These are phyloP conservation scores for Pseudotsuga menziesii DNA, from an alignment of 75 land plant genomes.

Conservation along the genomic window DNA sequence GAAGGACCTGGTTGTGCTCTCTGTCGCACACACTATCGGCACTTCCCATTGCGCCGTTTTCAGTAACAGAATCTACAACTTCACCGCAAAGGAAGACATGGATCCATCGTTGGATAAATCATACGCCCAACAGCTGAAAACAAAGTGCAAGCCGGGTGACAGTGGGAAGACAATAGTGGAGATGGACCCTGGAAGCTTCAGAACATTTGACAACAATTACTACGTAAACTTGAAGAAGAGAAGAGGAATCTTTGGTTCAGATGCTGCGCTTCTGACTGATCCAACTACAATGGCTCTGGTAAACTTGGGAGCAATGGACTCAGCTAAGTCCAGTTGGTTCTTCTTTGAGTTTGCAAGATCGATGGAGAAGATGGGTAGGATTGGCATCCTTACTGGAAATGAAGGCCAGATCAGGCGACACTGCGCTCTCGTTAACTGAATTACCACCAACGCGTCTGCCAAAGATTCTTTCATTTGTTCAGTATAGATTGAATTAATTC, in stretches of 20 bases:
- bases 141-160: conserved; percentile 24
- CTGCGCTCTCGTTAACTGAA: conserved; percentile 25
- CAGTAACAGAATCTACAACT: too few species aligned
- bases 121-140: conserved; percentile 15
- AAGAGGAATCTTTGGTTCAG: conserved; percentile 61
- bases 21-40: conserved; percentile 69
- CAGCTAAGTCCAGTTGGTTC: conserved; percentile 15
- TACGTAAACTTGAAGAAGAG: conserved; percentile 40
- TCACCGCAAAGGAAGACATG: too few species aligned
- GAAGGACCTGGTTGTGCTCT: conserved; percentile 32
- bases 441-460: conserved; percentile 6
- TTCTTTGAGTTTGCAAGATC: conserved; percentile 46
- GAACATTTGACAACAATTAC: conserved; percentile 55
- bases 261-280: conserved; percentile 41
- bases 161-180: conserved; percentile 8
- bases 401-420: conserved; percentile 49
- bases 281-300: conserved; percentile 20
- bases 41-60: conserved; percentile 31
- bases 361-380: conserved; percentile 52
- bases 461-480: too few species aligned
- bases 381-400: conserved; percentile 46
- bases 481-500: too few species aligned
- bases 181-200: conserved; percentile 53
- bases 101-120: conserved; percentile 17
- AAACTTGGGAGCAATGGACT: neutral